Percentiles rank a stretch among this genome's conserved stretches.
Evolutionary conservation across 257 asterid species (phyloP).

Genomic region (Solanum dulcamara): DNA sequence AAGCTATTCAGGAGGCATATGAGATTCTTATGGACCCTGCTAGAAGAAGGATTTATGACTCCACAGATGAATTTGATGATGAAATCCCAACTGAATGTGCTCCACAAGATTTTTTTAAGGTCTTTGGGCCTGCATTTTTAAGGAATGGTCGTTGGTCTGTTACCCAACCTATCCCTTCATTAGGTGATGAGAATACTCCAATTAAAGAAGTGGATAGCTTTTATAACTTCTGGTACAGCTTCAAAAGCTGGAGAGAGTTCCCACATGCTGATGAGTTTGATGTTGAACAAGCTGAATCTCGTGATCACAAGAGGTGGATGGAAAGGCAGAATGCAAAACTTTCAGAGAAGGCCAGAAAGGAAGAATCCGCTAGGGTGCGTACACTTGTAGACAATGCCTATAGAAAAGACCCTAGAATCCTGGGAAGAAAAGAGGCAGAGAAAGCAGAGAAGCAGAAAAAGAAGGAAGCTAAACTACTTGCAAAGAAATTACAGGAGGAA

Average conservation of each 20-base stretch:
- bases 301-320: constrained; percentile 97
- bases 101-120: constrained; percentile 88
- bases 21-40: constrained; percentile 84
- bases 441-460: constrained; percentile 85
- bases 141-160: constrained; percentile 99
- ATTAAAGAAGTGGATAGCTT: constrained; percentile 65
- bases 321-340: constrained; percentile 93
- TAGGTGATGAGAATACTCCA: constrained; percentile 69
- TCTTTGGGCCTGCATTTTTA: constrained; percentile 89
- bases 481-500: constrained; percentile 81
- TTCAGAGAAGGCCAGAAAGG: constrained; percentile 90
- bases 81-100: constrained; percentile 78
- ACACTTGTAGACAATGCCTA: constrained; percentile 88
- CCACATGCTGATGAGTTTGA: constrained; percentile 97
- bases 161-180: constrained; percentile 46
- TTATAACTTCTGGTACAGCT: constrained; percentile 82
- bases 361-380: constrained; percentile 67
- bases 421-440: constrained; percentile 67
- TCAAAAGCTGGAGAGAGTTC: constrained; percentile 96
- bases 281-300: constrained; percentile 87
- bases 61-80: constrained; percentile 97
- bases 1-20: constrained; percentile 89
- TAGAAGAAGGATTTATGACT: constrained; percentile 87
- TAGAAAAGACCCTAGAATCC: constrained; percentile 76
- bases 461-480: constrained; percentile 76